Conservation (phyloP, 768 basidiomycete species). For the Plicaturopsis crispa region DNA sequence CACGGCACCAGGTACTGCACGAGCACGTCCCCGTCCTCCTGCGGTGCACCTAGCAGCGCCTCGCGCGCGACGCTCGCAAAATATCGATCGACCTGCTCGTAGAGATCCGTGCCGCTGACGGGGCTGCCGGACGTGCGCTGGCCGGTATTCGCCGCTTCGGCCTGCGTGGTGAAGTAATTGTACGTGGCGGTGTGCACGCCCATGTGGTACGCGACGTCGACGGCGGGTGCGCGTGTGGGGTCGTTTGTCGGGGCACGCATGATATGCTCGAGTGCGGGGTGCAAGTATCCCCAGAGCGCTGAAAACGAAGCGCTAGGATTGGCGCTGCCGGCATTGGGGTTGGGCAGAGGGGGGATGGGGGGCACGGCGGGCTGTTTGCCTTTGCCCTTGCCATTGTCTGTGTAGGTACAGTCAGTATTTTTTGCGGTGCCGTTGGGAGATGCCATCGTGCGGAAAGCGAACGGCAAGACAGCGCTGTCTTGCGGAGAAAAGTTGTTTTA, state of each 20-base stretch:
- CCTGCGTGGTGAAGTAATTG: conserved; percentile 67
- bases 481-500: too few relatives aligned
- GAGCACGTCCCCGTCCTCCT: conserved; percentile 59
- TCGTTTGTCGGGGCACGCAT: conserved; percentile 60
- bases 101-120: conserved; percentile 58
- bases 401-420: too few relatives aligned
- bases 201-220: conserved; percentile 67
- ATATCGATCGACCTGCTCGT: conserved; percentile 67
- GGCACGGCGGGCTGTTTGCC: conserved; percentile 18
- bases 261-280: conserved; percentile 73
- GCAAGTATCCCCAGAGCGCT: conserved; percentile 67
- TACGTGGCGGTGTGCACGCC: conserved; percentile 79
- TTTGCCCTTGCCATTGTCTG: too few relatives aligned
- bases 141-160: conserved; percentile 31
- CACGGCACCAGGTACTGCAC: conserved; percentile 65
- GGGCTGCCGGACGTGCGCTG: conserved; percentile 19
- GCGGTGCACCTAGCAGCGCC: conserved; percentile 52
- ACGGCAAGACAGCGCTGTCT: too few relatives aligned
- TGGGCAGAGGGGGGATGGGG: conserved; percentile 31
- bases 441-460: too few relatives aligned
- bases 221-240: conserved; percentile 54
- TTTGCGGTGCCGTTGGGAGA: too few relatives aligned
- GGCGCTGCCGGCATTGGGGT: conserved; percentile 55
- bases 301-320: conserved; percentile 69
- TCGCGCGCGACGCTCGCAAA: conserved; percentile 56